A percentile compares a stretch with the other conserved stretches of the same genome.
Evolutionary conservation across 1,284 basidiomycete genomes (phyloP).

Genomic region (Leccinum pseudoinsigne): DNA sequence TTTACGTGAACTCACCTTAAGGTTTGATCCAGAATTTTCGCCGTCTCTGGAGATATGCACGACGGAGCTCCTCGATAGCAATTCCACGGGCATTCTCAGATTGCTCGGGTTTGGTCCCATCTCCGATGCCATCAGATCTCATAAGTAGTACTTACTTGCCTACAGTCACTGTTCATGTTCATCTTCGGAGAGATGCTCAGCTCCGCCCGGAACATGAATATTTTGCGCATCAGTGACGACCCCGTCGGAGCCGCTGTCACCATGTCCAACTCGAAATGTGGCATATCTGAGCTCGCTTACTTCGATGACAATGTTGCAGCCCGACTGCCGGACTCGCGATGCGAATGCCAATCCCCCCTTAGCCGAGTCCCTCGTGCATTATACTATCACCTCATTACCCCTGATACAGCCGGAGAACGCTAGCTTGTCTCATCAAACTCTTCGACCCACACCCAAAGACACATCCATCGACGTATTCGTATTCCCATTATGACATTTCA

Average conservation of each 20-base stretch:
- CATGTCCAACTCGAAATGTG: constrained; percentile 17
- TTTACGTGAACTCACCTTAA: constrained; percentile 22
- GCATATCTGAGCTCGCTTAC: constrained; percentile 16
- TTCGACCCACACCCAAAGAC: background rate
- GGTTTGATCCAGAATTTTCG: constrained; percentile 16
- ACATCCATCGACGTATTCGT: background rate
- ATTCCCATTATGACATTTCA: background rate
- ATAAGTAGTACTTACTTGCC: background rate
- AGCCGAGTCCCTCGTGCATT: constrained; percentile 1
- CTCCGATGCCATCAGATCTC: constrained; percentile 23
- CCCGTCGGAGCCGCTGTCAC: constrained; percentile 1
- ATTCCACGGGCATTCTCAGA: constrained; percentile 10
- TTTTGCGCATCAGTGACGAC: background rate
- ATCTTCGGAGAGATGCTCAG: background rate
- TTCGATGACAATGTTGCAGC: constrained; percentile 6
- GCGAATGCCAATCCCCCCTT: constrained; percentile 4
- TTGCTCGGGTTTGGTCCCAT: constrained; percentile 16
- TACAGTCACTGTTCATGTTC: background rate
- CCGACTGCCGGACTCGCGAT: constrained; percentile 10
- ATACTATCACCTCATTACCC: constrained; percentile 10
- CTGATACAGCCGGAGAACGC: constrained; percentile 7
- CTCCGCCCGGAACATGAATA: constrained; percentile 1
- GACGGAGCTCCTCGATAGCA: constrained; percentile 8
- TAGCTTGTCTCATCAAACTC: background rate
- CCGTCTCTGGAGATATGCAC: constrained; percentile 3